A percentile compares a stretch with the other conserved stretches of the same genome.
Evolutionary conservation across 495 filamentous ascomycete species (phyloP).

Genomic region (Cercophora newfieldiana): DNA sequence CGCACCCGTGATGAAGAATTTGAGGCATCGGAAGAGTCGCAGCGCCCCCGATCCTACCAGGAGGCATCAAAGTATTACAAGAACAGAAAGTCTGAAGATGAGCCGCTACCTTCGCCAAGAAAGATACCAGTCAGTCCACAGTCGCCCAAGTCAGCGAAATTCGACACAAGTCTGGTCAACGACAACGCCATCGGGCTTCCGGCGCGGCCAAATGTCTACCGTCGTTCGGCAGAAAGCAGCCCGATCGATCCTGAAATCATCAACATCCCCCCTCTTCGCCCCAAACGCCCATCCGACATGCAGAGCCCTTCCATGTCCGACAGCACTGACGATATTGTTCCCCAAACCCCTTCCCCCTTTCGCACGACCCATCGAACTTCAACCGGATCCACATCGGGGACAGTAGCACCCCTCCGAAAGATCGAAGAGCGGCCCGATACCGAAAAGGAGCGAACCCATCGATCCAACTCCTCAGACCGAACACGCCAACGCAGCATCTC

Average conservation of each 20-base stretch:
- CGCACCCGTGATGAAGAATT: neutral
- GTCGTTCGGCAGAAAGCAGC: neutral
- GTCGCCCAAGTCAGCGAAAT: neutral
- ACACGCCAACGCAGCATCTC: neutral
- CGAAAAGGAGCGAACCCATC: neutral
- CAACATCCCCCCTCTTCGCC: neutral
- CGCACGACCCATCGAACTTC: neutral
- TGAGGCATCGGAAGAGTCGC: neutral
- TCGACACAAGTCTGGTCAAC: neutral
- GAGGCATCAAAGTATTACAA: neutral
- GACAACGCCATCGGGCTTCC: constrained; percentile 1
- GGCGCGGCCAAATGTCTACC: neutral
- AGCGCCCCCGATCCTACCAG: neutral
- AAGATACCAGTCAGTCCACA: neutral
- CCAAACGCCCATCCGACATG: neutral
- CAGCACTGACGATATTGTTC: neutral
- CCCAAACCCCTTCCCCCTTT: neutral
- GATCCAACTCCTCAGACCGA: neutral
- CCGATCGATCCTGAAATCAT: neutral
- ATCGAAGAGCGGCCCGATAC: neutral
- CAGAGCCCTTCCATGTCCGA: neutral
- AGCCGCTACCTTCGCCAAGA: neutral
- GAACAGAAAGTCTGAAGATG: neutral
- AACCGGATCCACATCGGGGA: neutral
- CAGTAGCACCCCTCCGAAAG: neutral